Evolutionary conservation across 768 basidiomycete genomes (phyloP), one percentile per base, ranked within the genome.

Genomic region (Rossbeevera mucosa): DNA sequence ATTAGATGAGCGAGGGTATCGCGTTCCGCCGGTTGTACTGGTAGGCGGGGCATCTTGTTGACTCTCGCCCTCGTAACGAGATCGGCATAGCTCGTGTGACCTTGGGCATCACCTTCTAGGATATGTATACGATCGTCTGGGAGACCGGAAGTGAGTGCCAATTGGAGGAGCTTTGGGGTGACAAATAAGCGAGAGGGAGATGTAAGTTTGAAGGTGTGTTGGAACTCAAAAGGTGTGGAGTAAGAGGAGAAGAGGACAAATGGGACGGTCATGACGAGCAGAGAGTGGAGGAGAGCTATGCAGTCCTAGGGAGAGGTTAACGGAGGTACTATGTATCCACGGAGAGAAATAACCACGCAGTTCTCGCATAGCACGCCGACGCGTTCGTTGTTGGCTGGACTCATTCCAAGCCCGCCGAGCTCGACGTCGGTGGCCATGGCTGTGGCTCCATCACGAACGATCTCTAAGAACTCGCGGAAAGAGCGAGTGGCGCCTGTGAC

Each of bases 351-450:
- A 67, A 87, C 88, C 64, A 82, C 62, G 30, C 78, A 83, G 62
- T 90, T 91, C 43, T 84, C 77, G 65, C 80, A 80, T 62, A 88
- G 76, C 14, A 91, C 79, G 6, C 85, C 88, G 18, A 88, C 74
- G 21, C 88, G 78, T 48, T 86, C 83, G 0, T 72, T 73, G 18
- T 76, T 71, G 38, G 71, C 71, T 0, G 66, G 64, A 5, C 66
- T 60, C 11, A 90, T 61, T 0, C 78, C 85, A 1, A 86, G 70
- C 0, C 88, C 85, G 0, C 85, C 85, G 16, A 76, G 63, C 0
- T 68, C 57, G 12, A 69, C 52, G 5, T 78, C 72, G n/a, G 70
- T 63, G 2, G 70, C 77, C 12, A 88, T 71, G 0, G 79, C 83
- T 0, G 85, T 85, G 3, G 82, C 78, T 14, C 78, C 77, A 46